A percentile compares a stretch with the other conserved stretches of the same genome.
Conservation (phyloP, 495 filamentous ascomycete genomes). For the Cryomyces minteri region DNA sequence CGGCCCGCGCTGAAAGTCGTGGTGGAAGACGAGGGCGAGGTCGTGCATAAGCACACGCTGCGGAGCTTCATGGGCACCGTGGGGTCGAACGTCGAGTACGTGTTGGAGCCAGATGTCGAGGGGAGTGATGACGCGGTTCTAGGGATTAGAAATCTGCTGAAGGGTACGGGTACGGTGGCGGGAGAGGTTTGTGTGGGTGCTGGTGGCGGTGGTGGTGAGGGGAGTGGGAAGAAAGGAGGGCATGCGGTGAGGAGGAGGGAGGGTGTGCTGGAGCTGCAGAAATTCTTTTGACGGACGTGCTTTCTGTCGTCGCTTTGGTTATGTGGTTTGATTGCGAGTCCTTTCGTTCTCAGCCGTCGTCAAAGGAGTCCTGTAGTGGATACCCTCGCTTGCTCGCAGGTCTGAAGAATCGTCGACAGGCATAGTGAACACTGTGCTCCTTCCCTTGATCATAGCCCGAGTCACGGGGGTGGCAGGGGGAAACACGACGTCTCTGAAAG, state of each 20-base stretch:
- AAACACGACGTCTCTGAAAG: too few species aligned
- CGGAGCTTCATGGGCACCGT: conserved; percentile 39
- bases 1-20: conserved; percentile 35
- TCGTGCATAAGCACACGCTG: conserved; percentile 28
- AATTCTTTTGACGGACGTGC: too few species aligned
- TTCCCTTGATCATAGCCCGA: too few species aligned
- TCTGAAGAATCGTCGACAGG: too few species aligned
- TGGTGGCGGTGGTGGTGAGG: not conserved
- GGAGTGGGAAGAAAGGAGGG: not conserved
- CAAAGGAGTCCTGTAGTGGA: too few species aligned
- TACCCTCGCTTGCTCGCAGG: too few species aligned
- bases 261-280: too few species aligned
- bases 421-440: too few species aligned
- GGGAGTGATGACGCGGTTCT: conserved; percentile 38
- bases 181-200: not conserved
- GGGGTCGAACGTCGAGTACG: conserved; percentile 37
- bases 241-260: not conserved
- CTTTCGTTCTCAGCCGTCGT: too few species aligned
- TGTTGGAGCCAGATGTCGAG: conserved; percentile 34
- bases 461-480: too few species aligned
- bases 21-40: conserved; percentile 28
- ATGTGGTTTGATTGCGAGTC: too few species aligned
- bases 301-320: not conserved
- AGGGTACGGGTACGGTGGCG: not conserved
- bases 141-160: conserved; percentile 28